These are phyloP conservation scores for Sugiyamaella castrensis DNA, from an alignment of 1,139 yeast genomes.

Conservation along the genomic window DNA sequence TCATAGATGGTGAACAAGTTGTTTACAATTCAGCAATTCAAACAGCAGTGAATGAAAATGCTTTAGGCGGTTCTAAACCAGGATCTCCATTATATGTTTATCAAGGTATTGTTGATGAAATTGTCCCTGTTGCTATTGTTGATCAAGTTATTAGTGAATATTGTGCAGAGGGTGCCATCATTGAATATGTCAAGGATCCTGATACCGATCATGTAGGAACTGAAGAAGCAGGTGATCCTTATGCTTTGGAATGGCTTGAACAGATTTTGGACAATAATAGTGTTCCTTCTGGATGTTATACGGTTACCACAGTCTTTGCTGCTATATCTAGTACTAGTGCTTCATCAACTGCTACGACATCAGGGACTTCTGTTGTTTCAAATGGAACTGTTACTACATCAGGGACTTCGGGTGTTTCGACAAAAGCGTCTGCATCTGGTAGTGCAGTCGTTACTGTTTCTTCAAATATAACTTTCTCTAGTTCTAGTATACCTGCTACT, in stretches of 20 bases:
- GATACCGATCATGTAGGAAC: conserved; percentile 21
- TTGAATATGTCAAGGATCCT: conserved; percentile 23
- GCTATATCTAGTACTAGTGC: conserved; percentile 9
- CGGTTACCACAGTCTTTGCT: conserved; percentile 14
- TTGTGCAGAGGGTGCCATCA: conserved; percentile 30
- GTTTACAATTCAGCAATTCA: conserved; percentile 15
- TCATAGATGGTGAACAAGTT: conserved; percentile 23
- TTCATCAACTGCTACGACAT: conserved; percentile 8
- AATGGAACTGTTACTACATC: not conserved
- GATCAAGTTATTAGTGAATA: conserved; percentile 24
- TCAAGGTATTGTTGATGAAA: conserved; percentile 32
- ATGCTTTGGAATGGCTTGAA: conserved; percentile 23
- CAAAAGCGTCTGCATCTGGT: conserved; percentile 8
- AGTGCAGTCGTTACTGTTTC: no score
- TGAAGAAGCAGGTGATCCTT: conserved; percentile 16
- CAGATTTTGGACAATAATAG: conserved; percentile 16
- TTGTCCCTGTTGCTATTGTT: conserved; percentile 26
- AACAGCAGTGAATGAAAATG: conserved; percentile 23
- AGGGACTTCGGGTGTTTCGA: conserved; percentile 7
- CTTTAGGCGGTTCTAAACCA: conserved; percentile 25
- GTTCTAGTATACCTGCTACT: conserved; percentile 1
- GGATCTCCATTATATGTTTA: conserved; percentile 29
- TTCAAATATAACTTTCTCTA: not conserved
- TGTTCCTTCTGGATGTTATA: conserved; percentile 12
- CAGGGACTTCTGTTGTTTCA: no score